Evolutionary conservation across 257 asterid species (phyloP).

Genomic region (Fraxinus americana): DNA sequence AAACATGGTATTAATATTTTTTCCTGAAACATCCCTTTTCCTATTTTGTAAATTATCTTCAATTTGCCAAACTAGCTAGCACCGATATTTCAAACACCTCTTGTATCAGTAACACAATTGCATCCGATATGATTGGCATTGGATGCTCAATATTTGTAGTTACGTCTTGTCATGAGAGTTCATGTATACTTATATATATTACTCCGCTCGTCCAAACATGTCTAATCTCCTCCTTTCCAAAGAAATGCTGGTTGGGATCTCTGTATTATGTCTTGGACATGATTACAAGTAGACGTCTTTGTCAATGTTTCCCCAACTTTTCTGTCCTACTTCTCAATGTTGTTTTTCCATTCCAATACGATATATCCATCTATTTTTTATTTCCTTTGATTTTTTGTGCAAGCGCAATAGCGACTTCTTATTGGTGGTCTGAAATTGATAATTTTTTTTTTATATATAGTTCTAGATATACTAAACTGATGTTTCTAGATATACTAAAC

Average conservation of each 20-base stretch:
- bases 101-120: background rate
- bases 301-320: background rate
- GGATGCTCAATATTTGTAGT: background rate
- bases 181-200: background rate
- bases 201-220: background rate
- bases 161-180: too few species aligned
- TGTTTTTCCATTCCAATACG: background rate
- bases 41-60: background rate
- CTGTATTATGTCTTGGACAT: background rate
- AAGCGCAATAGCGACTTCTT: too few species aligned
- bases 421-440: too few species aligned
- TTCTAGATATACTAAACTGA: too few species aligned
- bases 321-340: background rate
- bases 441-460: too few species aligned
- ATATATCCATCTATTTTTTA: background rate
- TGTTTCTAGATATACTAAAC: too few species aligned
- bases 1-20: too few species aligned
- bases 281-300: background rate
- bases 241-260: slow-evolving; percentile 5
- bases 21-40: too few species aligned
- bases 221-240: background rate
- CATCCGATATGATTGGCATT: background rate
- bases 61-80: background rate
- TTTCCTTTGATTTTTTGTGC: background rate
- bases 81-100: background rate